A percentile compares a stretch with the other conserved stretches of the same genome.
Evolutionary conservation across 768 basidiomycete species (phyloP).

Genomic region (Hypsizygus marmoreus): DNA sequence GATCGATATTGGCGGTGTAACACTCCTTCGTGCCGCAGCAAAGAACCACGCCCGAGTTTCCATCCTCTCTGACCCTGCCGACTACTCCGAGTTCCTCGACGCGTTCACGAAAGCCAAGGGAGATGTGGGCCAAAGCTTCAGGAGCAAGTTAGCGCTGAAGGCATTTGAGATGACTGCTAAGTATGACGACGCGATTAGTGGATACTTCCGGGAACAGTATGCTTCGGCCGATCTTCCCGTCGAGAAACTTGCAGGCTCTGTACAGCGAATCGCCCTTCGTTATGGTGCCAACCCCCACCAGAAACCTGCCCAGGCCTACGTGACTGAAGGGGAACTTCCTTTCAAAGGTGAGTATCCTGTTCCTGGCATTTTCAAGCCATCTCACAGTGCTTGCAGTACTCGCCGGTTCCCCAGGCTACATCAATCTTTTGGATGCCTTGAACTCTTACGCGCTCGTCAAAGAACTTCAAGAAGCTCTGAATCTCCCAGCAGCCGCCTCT

Average conservation of each 20-base stretch:
- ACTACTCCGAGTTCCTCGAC: conserved; percentile 81
- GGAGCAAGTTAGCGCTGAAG: conserved; percentile 87
- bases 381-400: conserved; percentile 55
- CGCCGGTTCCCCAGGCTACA: conserved; percentile 95
- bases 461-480: conserved; percentile 85
- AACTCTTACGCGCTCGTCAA: conserved; percentile 96
- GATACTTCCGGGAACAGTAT: conserved; percentile 96
- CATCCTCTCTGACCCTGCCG: conserved; percentile 84
- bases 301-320: conserved; percentile 96
- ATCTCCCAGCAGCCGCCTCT: conserved; percentile 93
- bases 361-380: not conserved
- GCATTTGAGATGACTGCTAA: conserved; percentile 96
- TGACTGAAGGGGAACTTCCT: conserved; percentile 84
- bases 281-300: conserved; percentile 99
- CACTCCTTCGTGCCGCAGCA: conserved; percentile 94
- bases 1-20: conserved; percentile 98
- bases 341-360: conserved; percentile 72
- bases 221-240: conserved; percentile 72
- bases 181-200: conserved; percentile 95
- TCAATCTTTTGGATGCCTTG: conserved; percentile 96
- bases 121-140: conserved; percentile 67
- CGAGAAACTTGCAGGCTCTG: conserved; percentile 63
- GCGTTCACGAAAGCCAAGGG: conserved; percentile 78
- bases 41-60: conserved; percentile 96
- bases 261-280: conserved; percentile 84